Conservation (phyloP, 805 yeast genomes). For the Candida dendrica region DNA sequence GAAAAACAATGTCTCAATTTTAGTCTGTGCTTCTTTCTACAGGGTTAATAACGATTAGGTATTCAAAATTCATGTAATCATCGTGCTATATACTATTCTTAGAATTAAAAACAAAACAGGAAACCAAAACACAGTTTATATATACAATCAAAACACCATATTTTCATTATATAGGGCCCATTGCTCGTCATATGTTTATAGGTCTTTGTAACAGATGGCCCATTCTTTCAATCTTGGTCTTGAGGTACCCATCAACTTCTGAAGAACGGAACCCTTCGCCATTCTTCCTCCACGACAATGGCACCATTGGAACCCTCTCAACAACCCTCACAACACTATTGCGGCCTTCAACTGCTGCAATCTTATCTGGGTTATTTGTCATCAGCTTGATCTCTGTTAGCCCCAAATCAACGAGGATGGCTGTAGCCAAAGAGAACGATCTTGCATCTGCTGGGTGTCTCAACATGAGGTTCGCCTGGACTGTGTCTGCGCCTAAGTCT, state of each 20-base stretch:
- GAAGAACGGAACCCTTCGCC: slow-evolving; percentile 66
- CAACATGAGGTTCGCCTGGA: slow-evolving; percentile 85
- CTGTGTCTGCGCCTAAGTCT: slow-evolving; percentile 98
- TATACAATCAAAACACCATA: background rate
- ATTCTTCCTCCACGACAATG: slow-evolving; percentile 72
- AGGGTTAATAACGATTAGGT: too few relatives aligned
- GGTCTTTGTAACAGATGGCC: slow-evolving; percentile 76
- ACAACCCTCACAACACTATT: slow-evolving; percentile 65
- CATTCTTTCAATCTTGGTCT: slow-evolving; percentile 95
- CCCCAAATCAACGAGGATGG: slow-evolving; percentile 81
- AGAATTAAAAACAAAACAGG: too few relatives aligned
- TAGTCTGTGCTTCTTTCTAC: too few relatives aligned
- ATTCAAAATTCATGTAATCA: too few relatives aligned
- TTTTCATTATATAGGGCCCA: too few relatives aligned
- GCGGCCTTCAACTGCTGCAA: slow-evolving; percentile 88
- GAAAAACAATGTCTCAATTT: too few relatives aligned
- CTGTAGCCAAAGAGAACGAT: slow-evolving; percentile 87
- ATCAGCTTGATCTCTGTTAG: slow-evolving; percentile 63
- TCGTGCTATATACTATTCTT: too few relatives aligned
- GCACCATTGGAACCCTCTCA: slow-evolving; percentile 95
- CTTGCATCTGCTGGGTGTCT: slow-evolving; percentile 99
- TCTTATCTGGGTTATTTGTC: slow-evolving; percentile 95
- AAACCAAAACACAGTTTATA: too few relatives aligned
- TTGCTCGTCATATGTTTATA: slow-evolving; percentile 1
- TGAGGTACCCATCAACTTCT: slow-evolving; percentile 88